Evolutionary conservation across 2,329 filamentous ascomycete genomes (phyloP).

Genomic region (Trichophyton verrucosum): DNA sequence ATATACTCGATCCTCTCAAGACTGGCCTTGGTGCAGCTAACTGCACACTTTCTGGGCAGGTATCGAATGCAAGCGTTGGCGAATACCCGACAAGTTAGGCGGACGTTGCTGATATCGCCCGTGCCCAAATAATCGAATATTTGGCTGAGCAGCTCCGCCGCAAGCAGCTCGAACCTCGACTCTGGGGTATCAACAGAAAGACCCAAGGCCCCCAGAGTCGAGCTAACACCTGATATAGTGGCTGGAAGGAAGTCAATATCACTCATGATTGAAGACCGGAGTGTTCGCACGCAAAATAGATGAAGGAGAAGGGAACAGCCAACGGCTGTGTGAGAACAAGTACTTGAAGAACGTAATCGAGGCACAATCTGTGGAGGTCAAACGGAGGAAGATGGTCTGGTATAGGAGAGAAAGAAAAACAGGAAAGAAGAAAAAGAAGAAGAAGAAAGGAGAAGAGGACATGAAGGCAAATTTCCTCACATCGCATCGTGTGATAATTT

Average conservation of each 20-base stretch:
- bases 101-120: not conserved
- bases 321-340: too few species aligned
- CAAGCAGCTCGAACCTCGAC: not conserved
- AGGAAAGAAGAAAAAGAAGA: not conserved
- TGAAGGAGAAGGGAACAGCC: too few species aligned
- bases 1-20: slow-evolving; percentile 3
- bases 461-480: not conserved
- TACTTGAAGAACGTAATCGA: too few species aligned
- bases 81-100: slow-evolving; percentile 5
- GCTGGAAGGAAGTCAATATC: not conserved
- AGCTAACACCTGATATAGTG: not conserved
- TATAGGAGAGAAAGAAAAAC: too few species aligned
- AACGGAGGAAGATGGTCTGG: too few species aligned
- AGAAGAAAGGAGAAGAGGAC: not conserved
- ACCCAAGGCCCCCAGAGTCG: not conserved
- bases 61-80: slow-evolving; percentile 4
- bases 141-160: not conserved
- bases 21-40: not conserved
- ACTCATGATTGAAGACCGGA: not conserved
- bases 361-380: too few species aligned
- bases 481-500: not conserved
- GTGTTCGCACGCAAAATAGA: too few species aligned
- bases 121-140: not conserved
- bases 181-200: not conserved
- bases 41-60: not conserved